phyloP scores from a whole-genome alignment of 2,329 filamentous ascomycete genomes.

The Aspergillus uvarum region DNA sequence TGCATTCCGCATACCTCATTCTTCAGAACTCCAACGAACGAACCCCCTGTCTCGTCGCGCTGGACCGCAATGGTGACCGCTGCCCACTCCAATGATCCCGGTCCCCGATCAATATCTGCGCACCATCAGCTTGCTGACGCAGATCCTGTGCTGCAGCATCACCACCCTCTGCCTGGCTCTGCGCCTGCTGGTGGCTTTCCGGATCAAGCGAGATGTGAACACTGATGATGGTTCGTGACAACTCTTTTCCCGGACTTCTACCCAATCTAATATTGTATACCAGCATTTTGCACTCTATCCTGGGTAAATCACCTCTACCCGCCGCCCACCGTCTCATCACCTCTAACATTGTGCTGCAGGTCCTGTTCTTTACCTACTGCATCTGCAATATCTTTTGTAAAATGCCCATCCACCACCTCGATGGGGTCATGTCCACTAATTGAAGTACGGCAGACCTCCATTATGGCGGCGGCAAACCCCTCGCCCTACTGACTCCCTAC shows the following conservation, averaged over 20 bases:
- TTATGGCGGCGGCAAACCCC: not conserved
- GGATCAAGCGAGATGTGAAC: not conserved
- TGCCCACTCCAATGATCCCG: not conserved
- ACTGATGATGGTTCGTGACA: not conserved
- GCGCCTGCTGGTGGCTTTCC: not conserved
- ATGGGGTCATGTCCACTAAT: not conserved
- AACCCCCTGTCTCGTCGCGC: too few species aligned
- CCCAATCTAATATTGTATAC: too few species aligned
- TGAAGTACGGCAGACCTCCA: not conserved
- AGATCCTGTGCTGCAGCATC: slow-evolving; percentile 8
- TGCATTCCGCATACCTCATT: too few species aligned
- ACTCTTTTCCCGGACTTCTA: not conserved
- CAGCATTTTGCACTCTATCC: not conserved
- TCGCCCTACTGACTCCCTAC: not conserved
- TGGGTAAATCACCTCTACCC: not conserved
- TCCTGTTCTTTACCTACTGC: not conserved
- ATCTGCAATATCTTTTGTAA: not conserved
- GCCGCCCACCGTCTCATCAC: not conserved
- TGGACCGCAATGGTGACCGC: not conserved
- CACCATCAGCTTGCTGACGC: slow-evolving; percentile 6
- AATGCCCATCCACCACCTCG: not conserved
- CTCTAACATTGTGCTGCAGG: not conserved
- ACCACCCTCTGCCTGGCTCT: not conserved
- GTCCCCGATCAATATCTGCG: not conserved
- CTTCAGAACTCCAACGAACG: too few species aligned